These are phyloP conservation scores for Cladophialophora carrionii DNA, from an alignment of 2,329 filamentous ascomycete species.

Conservation along the genomic window DNA sequence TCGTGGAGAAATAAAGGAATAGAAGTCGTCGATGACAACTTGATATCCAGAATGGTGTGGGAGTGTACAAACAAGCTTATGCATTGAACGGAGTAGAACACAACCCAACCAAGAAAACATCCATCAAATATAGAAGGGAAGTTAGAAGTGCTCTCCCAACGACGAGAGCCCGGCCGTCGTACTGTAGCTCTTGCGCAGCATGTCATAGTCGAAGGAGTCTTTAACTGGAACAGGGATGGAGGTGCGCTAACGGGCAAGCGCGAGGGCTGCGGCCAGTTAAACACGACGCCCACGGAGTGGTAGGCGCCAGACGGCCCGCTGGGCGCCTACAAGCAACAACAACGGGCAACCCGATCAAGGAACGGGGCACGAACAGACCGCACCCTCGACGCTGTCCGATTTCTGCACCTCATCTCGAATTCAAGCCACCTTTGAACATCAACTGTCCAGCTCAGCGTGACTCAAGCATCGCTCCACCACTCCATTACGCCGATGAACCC, in stretches of 20 bases:
- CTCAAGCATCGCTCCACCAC: slow-evolving; percentile 7
- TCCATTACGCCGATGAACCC: not conserved
- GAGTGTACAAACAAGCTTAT: not conserved
- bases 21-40: not conserved
- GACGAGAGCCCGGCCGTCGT: not conserved
- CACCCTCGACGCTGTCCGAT: slow-evolving; percentile 5
- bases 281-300: not conserved
- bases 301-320: slow-evolving; percentile 3
- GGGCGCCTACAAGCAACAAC: slow-evolving; percentile 15
- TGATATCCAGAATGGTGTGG: not conserved
- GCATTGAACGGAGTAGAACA: not conserved
- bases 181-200: not conserved
- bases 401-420: not conserved
- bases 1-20: not conserved
- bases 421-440: not conserved
- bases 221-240: slow-evolving; percentile 9
- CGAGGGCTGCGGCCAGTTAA: slow-evolving; percentile 11
- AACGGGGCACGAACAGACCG: slow-evolving; percentile 1
- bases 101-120: not conserved
- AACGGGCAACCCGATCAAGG: slow-evolving; percentile 8
- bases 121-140: not conserved
- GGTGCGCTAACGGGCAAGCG: slow-evolving; percentile 3
- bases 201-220: not conserved
- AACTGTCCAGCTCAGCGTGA: slow-evolving; percentile 9
- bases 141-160: not conserved